Percentiles rank a stretch among this genome's conserved stretches.
Conservation (phyloP, 164 flowering plant species). For the Piper betle region DNA sequence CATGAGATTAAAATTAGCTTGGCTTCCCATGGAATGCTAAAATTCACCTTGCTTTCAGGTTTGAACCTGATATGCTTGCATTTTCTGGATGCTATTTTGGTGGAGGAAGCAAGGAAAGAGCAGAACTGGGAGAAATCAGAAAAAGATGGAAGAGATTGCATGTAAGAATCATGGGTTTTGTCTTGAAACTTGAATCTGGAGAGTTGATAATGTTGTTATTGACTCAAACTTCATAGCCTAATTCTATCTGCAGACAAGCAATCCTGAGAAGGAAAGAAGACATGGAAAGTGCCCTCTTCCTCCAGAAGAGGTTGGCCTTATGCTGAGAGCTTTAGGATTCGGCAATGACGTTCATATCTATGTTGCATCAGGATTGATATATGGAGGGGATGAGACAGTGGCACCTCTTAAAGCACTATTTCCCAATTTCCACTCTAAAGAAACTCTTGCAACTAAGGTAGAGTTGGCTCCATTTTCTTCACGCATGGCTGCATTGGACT, state of each 20-base stretch:
- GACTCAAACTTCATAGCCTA: no score
- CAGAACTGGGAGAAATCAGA: constrained; percentile 64
- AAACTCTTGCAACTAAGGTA: constrained; percentile 59
- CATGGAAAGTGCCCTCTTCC: constrained; percentile 97
- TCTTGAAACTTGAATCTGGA: neutral
- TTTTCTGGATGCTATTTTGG: constrained; percentile 75
- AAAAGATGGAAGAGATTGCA: constrained; percentile 97
- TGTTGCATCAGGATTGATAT: constrained; percentile 96
- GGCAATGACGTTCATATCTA: constrained; percentile 81
- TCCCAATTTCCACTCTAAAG: constrained; percentile 86
- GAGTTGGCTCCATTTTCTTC: constrained; percentile 79
- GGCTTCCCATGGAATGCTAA: no score
- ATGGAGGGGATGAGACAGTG: constrained; percentile 88
- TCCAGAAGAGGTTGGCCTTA: constrained; percentile 93
- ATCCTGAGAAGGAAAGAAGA: constrained; percentile 88
- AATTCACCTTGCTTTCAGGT: constrained; percentile 33
- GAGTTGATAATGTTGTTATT: no score
- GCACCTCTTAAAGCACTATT: constrained; percentile 79
- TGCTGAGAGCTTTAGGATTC: constrained; percentile 91
- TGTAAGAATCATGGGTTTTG: constrained; percentile 31
- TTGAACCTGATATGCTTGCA: constrained; percentile 52
- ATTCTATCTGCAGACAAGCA: constrained; percentile 31
- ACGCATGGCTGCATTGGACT: constrained; percentile 98
- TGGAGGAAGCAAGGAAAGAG: constrained; percentile 83
- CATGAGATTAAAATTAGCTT: no score